A percentile compares a stretch with the other conserved stretches of the same genome.
Evolutionary conservation across 2,329 filamentous ascomycete species (phyloP).

Genomic region (Ascochyta clinopodiicola): DNA sequence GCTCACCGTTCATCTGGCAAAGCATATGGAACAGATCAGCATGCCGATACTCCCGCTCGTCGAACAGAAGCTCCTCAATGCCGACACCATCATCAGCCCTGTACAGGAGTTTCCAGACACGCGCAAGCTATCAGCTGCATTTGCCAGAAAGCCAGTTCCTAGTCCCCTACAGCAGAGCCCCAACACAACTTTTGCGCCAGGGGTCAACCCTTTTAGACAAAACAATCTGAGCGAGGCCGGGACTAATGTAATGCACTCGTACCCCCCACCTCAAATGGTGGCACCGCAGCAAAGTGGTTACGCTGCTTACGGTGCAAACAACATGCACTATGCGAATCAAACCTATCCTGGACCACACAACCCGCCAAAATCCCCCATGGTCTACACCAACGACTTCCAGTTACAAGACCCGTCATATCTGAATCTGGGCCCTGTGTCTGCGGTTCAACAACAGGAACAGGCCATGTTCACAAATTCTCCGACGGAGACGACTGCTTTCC

Average conservation of each 20-base stretch:
- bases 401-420: conserved; percentile 38
- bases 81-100: conserved; percentile 47
- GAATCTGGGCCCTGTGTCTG: conserved; percentile 34
- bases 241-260: conserved; percentile 46
- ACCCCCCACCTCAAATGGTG: conserved; percentile 47
- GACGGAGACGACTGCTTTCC: conserved; percentile 43
- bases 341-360: conserved; percentile 47
- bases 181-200: conserved; percentile 39
- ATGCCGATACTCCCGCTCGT: conserved; percentile 71
- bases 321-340: conserved; percentile 31
- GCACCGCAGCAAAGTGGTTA: conserved; percentile 29
- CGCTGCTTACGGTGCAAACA: conserved; percentile 29
- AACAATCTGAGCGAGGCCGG: conserved; percentile 31
- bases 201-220: conserved; percentile 40
- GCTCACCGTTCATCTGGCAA: conserved; percentile 88
- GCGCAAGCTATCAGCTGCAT: conserved; percentile 40
- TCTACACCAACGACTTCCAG: conserved; percentile 39
- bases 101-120: conserved; percentile 46
- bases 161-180: conserved; percentile 42
- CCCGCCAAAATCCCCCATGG: conserved; percentile 35
- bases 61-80: conserved; percentile 48
- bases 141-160: conserved; percentile 38
- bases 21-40: conserved; percentile 92
- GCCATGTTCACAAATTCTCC: conserved; percentile 47
- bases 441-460: conserved; percentile 39